Percentiles rank a stretch among this genome's conserved stretches.
These are phyloP conservation scores for Cladorrhinum sp. DNA, from an alignment of 2,329 filamentous ascomycete genomes.

Conservation along the genomic window DNA sequence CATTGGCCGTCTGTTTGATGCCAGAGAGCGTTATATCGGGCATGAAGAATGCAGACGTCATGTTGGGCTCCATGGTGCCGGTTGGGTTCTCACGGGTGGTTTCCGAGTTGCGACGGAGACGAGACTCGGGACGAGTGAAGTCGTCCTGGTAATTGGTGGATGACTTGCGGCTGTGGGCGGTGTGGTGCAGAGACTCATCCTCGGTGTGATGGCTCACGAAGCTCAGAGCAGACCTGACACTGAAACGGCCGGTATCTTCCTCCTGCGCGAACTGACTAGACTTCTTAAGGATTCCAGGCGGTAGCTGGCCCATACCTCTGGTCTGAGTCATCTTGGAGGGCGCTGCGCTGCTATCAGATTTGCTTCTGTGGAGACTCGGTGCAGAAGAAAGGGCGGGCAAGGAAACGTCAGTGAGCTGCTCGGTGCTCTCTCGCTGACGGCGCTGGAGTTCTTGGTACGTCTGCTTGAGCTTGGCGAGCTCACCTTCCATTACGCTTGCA, in stretches of 20 bases:
- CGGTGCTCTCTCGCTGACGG: slow-evolving; percentile 26
- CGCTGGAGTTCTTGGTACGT: slow-evolving; percentile 26
- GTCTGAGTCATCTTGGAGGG: slow-evolving; percentile 17
- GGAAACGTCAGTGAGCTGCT: slow-evolving; percentile 31
- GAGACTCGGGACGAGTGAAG: slow-evolving; percentile 23
- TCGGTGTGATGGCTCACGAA: slow-evolving; percentile 32
- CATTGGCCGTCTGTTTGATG: slow-evolving; percentile 35
- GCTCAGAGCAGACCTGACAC: slow-evolving; percentile 34
- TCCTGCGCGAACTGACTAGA: slow-evolving; percentile 31
- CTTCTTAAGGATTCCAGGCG: slow-evolving; percentile 37
- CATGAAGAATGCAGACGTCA: slow-evolving; percentile 58
- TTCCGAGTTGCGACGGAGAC: slow-evolving; percentile 29
- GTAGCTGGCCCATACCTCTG: slow-evolving; percentile 22
- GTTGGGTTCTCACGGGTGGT: slow-evolving; percentile 24
- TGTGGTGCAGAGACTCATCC: slow-evolving; percentile 10
- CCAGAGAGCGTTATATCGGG: slow-evolving; percentile 56
- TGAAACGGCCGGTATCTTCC: slow-evolving; percentile 36
- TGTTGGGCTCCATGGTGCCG: slow-evolving; percentile 45
- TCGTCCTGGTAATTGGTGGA: slow-evolving; percentile 24
- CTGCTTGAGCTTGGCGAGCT: slow-evolving; percentile 30
- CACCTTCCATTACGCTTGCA: slow-evolving; percentile 31
- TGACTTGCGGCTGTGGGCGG: slow-evolving; percentile 15
- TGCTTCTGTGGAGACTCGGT: slow-evolving; percentile 21
- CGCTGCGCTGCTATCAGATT: slow-evolving; percentile 21
- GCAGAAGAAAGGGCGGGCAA: slow-evolving; percentile 25